These are phyloP conservation scores for Gossypium davidsonii DNA, from an alignment of 441 rosid species.

Conservation along the genomic window DNA sequence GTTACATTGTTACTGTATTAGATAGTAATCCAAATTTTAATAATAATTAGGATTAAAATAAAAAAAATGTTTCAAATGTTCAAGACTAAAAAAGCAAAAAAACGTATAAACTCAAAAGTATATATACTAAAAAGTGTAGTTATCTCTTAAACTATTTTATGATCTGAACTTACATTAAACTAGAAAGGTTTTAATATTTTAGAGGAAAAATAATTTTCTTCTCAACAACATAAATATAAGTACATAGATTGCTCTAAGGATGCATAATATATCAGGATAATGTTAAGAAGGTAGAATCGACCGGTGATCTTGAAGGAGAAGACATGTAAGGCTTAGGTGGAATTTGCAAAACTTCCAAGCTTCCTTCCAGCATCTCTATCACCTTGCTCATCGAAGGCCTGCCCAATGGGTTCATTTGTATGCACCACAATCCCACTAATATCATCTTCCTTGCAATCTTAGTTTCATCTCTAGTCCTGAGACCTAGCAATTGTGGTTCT, in stretches of 20 bases:
- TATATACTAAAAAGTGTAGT: too few relatives aligned
- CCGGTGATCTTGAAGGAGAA: conserved; percentile 5
- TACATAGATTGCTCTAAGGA: not conserved
- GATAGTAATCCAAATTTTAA: too few relatives aligned
- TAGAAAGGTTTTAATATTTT: not conserved
- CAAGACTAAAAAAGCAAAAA: too few relatives aligned
- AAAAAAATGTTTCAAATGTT: too few relatives aligned
- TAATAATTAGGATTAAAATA: too few relatives aligned
- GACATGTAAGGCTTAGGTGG: conserved; percentile 38
- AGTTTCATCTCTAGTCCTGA: conserved; percentile 1
- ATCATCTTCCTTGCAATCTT: conserved; percentile 33
- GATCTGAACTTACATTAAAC: not conserved
- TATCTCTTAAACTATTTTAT: not conserved
- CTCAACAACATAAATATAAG: not conserved
- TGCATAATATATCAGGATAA: not conserved
- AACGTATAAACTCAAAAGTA: too few relatives aligned
- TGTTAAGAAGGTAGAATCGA: not conserved
- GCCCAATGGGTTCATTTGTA: conserved; percentile 27
- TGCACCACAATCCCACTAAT: conserved; percentile 43
- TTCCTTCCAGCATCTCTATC: conserved; percentile 43
- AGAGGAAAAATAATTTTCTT: too few relatives aligned
- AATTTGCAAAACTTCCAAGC: conserved; percentile 20
- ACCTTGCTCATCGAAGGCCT: conserved; percentile 40
- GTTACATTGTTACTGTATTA: too few relatives aligned
- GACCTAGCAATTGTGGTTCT: not conserved